Conservation (phyloP, 2,329 filamentous ascomycete genomes). For the Trichoderma cornu-damae region DNA sequence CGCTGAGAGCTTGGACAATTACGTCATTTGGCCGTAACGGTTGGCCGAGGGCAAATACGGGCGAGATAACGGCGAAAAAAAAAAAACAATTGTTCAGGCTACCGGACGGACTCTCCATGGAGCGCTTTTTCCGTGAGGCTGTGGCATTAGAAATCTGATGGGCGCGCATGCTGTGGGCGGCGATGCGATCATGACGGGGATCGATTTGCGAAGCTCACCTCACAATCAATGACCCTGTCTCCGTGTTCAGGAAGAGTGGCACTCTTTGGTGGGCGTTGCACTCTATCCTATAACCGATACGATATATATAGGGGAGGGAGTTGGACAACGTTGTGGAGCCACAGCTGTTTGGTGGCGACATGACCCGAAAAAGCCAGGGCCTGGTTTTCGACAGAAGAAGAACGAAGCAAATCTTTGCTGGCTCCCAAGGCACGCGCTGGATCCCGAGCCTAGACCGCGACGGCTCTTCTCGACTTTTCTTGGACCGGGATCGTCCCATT, state of each 20-base stretch:
- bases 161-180: not conserved
- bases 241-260: not conserved
- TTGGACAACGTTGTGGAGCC: not conserved
- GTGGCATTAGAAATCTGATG: conserved; percentile 8
- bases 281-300: not conserved
- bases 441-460: not conserved
- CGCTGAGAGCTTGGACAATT: not conserved
- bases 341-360: not conserved
- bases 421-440: not conserved
- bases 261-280: not conserved
- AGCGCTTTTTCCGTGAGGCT: not conserved
- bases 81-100: not conserved
- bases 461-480: not conserved
- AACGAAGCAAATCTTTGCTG: no score
- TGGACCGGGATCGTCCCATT: not conserved
- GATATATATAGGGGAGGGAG: not conserved
- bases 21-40: conserved; percentile 5
- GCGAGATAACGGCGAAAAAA: not conserved
- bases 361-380: not conserved
- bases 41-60: not conserved
- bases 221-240: not conserved
- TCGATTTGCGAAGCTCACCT: not conserved
- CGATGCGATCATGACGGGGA: not conserved
- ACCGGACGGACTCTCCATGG: conserved; percentile 8
- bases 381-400: no score